Evolutionary conservation across 2,329 filamentous ascomycete species (phyloP).

Genomic region (Ustulina deusta): DNA sequence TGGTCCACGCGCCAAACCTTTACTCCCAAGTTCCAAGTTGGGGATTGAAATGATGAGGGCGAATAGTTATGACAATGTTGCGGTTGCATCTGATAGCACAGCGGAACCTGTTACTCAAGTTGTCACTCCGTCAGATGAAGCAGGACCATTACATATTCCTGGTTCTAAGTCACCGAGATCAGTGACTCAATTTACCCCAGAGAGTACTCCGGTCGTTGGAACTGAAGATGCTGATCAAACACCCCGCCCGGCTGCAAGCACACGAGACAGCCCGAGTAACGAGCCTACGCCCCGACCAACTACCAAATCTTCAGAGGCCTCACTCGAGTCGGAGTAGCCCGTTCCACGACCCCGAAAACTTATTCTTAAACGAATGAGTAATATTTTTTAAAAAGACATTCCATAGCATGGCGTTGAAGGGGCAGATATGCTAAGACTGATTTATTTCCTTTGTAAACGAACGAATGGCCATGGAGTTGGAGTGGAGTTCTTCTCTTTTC

Average conservation of each 20-base stretch:
- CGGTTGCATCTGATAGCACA: constrained; percentile 62
- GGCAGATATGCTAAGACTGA: constrained; percentile 41
- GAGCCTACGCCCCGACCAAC: constrained; percentile 57
- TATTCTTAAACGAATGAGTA: constrained; percentile 18
- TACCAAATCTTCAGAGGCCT: constrained; percentile 38
- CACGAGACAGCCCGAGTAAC: constrained; percentile 48
- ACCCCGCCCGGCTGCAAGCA: constrained; percentile 54
- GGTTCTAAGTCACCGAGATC: constrained; percentile 41
- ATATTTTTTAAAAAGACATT: constrained; percentile 32
- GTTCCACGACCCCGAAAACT: background rate
- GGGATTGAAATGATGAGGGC: constrained; percentile 98
- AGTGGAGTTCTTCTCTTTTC: constrained; percentile 9
- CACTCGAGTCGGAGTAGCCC: constrained; percentile 9
- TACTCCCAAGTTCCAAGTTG: constrained; percentile 84
- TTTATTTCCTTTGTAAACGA: constrained; percentile 45
- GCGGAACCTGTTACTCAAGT: constrained; percentile 66
- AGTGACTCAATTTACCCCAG: constrained; percentile 48
- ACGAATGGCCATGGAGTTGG: constrained; percentile 45
- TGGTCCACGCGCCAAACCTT: constrained; percentile 64
- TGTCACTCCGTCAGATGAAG: constrained; percentile 62
- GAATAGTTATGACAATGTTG: constrained; percentile 88
- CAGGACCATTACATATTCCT: constrained; percentile 47
- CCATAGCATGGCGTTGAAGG: constrained; percentile 48
- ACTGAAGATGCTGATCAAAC: constrained; percentile 56
- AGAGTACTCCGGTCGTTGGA: constrained; percentile 43